Base-by-base conservation (phyloP, 2,329 filamentous ascomycete genomes). In the Thermomyces lanuginosus region DNA sequence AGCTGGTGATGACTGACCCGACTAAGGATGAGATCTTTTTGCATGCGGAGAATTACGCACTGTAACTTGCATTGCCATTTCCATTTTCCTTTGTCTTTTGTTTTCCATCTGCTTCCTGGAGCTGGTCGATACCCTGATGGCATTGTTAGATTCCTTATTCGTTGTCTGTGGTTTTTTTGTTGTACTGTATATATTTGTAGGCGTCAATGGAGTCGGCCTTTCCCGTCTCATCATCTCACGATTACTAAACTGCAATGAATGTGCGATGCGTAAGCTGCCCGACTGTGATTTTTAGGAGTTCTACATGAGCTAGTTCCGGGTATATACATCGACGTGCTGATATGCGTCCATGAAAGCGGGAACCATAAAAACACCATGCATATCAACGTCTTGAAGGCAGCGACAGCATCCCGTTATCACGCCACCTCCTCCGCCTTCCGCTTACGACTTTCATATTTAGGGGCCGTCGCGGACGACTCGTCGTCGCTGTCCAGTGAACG, bases 41-140 rank as follows among this genome's bases (percentile, higher is more conserved):
- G 49, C 86, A 93, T 58, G 80, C 84, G 3, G 86, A 95, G 62
- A 93, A 93, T 51, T 93, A 92, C 58, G 80, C 83, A 27, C 62
- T 92, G 35, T 92, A 18, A 28, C 12, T 16, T 23, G 11, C 10
- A 8, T 23, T 16, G 21, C 19, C 18, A 24, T 18, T 20, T 19
- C 8, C 11, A 12, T 12, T n/a, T 10, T 18, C 6, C 6, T 24
- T 19, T 31, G 20, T 22, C 21, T 23, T 22, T 17, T 10, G 14
- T 27, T 22, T 9, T 16, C 22, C 11, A 15, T 16, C 21, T 22
- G 10, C 17, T 15, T 15, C 17, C 17, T 15, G 10, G 22, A 16
- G 14, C 3, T 10, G 16, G 18, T 24, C 10, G 16, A 11, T 16
- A 15, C 6, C 9, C 10, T 11, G 13, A 24, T n/a, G 10, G 12